These are phyloP conservation scores for Trichoderma sp. DNA, from an alignment of 2,329 filamentous ascomycete genomes.

Conservation along the genomic window DNA sequence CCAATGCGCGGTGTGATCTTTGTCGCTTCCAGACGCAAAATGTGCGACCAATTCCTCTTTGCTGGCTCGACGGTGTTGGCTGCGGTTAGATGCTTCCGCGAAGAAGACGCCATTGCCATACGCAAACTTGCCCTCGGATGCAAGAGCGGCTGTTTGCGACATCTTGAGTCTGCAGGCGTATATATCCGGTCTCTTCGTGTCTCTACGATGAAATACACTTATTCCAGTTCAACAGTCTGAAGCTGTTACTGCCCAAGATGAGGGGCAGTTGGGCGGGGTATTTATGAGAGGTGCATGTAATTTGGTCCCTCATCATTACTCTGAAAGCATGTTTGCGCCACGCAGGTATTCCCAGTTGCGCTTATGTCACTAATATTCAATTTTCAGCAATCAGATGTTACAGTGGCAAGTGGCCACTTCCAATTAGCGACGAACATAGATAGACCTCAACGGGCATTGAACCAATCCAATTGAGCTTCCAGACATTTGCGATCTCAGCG, in stretches of 20 bases:
- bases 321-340: background rate
- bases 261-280: background rate
- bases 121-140: constrained; percentile 45
- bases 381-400: background rate
- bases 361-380: background rate
- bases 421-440: background rate
- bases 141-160: constrained; percentile 25
- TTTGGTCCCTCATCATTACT: background rate
- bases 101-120: constrained; percentile 50
- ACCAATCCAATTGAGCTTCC: background rate
- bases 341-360: background rate
- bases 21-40: constrained; percentile 48
- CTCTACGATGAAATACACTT: background rate
- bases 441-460: background rate
- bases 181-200: background rate
- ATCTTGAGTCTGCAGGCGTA: background rate
- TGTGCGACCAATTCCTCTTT: constrained; percentile 49
- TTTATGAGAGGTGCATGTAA: background rate
- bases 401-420: background rate
- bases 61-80: constrained; percentile 52
- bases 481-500: background rate
- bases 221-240: background rate
- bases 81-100: constrained; percentile 48
- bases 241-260: background rate
- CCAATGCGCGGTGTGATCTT: constrained; percentile 62